These are phyloP conservation scores for Microdochium paspali DNA, from an alignment of 2,329 filamentous ascomycete species.

Conservation along the genomic window DNA sequence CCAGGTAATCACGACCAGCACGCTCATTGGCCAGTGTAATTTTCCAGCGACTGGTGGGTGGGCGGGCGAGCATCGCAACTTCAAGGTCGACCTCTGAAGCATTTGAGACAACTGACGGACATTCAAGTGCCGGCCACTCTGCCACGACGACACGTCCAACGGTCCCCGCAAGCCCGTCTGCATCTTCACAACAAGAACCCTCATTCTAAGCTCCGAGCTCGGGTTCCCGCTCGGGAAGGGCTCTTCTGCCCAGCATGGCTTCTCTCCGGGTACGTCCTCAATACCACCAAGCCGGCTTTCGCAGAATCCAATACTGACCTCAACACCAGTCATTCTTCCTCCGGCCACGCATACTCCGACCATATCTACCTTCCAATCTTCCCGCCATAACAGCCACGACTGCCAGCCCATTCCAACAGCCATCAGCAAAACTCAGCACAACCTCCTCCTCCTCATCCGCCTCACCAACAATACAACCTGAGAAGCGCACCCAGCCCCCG, in stretches of 20 bases:
- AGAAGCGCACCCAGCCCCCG: conserved; percentile 7
- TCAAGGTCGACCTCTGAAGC: too few species aligned
- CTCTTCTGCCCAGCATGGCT: conserved; percentile 2
- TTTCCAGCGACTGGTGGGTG: background rate
- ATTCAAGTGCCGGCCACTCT: too few species aligned
- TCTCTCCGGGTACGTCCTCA: conserved; percentile 4
- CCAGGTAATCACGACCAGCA: background rate
- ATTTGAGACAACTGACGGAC: too few species aligned
- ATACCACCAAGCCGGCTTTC: background rate
- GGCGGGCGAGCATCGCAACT: too few species aligned
- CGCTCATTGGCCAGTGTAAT: background rate
- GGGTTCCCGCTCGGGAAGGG: background rate
- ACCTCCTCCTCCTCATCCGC: conserved; percentile 1
- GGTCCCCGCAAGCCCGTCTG: too few species aligned
- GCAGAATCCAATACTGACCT: background rate
- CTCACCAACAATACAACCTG: conserved; percentile 1
- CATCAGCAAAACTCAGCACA: background rate
- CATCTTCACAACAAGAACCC: too few species aligned
- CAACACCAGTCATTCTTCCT: conserved; percentile 6
- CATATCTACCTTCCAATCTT: conserved; percentile 8
- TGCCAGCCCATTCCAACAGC: background rate
- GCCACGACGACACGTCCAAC: too few species aligned
- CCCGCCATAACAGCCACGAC: background rate
- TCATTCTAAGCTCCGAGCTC: background rate
- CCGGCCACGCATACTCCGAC: conserved; percentile 17